These are phyloP conservation scores for Raddia distichophylla DNA, from an alignment of 176 grass and related monocot species.

Conservation along the genomic window DNA sequence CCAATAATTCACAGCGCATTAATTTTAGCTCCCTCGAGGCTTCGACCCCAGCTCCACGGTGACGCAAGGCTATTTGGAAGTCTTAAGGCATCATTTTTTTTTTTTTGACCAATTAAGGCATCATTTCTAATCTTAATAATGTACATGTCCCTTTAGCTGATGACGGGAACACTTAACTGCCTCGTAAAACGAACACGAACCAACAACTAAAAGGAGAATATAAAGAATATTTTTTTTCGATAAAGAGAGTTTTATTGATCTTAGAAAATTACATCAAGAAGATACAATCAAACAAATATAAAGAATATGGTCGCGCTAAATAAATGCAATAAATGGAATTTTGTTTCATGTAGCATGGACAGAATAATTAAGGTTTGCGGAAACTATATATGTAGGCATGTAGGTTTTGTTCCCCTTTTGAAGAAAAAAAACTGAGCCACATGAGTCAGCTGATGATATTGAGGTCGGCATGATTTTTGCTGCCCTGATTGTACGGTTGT, in stretches of 20 bases:
- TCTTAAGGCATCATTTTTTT: background rate
- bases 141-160: slow-evolving; percentile 35
- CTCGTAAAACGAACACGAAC: slow-evolving; percentile 34
- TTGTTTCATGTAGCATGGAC: background rate
- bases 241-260: no score
- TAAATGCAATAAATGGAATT: slow-evolving; percentile 10
- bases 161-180: slow-evolving; percentile 44
- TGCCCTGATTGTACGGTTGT: background rate
- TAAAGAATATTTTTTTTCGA: background rate
- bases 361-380: background rate
- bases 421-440: background rate
- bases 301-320: background rate
- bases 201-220: background rate
- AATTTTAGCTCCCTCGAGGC: slow-evolving; percentile 22
- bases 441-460: background rate
- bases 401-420: background rate
- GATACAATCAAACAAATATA: no score
- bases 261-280: no score
- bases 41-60: slow-evolving; percentile 17
- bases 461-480: background rate
- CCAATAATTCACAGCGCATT: slow-evolving; percentile 44
- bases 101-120: background rate
- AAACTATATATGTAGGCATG: background rate
- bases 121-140: slow-evolving; percentile 27
- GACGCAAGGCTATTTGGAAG: slow-evolving; percentile 25